phyloP scores from a whole-genome alignment of 345 rosid genomes.

The Arabidopsis suecica region DNA sequence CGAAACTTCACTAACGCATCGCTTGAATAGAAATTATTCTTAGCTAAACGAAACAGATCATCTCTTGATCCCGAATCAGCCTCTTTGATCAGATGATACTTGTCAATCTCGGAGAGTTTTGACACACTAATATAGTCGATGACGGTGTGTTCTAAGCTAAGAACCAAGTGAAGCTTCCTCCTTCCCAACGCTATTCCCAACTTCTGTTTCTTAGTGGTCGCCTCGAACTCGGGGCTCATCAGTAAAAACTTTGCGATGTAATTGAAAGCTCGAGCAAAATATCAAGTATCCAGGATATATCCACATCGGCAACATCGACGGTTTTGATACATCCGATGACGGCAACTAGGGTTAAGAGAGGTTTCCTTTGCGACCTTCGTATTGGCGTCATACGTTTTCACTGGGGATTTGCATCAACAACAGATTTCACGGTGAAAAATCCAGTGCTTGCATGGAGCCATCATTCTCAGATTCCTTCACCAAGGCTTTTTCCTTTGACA shows the following conservation, averaged over 20 bases:
- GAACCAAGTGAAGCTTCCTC: slow-evolving; percentile 34
- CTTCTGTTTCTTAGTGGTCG: slow-evolving; percentile 4
- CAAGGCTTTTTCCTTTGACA: background rate
- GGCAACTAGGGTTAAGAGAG: background rate
- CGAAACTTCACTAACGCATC: too few species aligned
- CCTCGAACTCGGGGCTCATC: slow-evolving; percentile 7
- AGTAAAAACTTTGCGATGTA: slow-evolving; percentile 18
- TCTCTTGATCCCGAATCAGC: too few species aligned
- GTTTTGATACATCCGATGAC: slow-evolving; percentile 12
- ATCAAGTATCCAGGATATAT: background rate
- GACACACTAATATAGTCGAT: too few species aligned
- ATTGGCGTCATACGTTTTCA: background rate
- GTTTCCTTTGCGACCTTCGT: background rate
- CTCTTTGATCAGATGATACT: too few species aligned
- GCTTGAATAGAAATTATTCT: too few species aligned
- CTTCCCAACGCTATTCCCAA: slow-evolving; percentile 11
- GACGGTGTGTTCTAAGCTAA: background rate
- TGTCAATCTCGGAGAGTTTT: too few species aligned
- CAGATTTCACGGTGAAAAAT: slow-evolving; percentile 3
- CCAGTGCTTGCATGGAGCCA: too few species aligned
- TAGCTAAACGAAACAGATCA: too few species aligned
- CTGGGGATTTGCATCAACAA: slow-evolving; percentile 7
- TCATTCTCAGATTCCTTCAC: background rate
- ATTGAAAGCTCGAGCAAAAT: background rate
- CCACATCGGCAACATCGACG: slow-evolving; percentile 25